phyloP scores from a whole-genome alignment of 129 eudicot species.

The Flaveria bidentis region DNA sequence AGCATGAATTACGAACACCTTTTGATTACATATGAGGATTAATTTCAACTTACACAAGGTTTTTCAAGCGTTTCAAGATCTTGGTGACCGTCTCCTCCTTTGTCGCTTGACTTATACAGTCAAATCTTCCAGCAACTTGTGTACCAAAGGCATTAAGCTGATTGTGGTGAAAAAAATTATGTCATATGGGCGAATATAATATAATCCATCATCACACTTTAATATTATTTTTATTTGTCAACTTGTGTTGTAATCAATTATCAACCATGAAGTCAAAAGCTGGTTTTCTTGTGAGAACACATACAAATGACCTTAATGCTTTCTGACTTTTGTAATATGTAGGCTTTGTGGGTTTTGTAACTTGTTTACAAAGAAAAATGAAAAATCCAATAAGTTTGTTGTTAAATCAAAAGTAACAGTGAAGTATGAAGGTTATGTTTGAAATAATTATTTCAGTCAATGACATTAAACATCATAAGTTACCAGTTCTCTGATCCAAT shows the following conservation, averaged over 20 bases:
- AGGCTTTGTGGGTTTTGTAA: neutral
- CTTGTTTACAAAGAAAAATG: neutral
- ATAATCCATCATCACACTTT: slow-evolving; percentile 10
- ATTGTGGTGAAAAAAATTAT: slow-evolving; percentile 28
- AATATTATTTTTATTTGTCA: neutral
- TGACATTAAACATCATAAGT: slow-evolving; percentile 27
- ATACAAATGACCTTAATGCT: slow-evolving; percentile 11
- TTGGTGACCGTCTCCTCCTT: slow-evolving; percentile 64
- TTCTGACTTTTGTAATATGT: neutral
- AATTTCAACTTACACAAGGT: slow-evolving; percentile 66
- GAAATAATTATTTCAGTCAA: neutral
- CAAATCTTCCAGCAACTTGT: slow-evolving; percentile 66
- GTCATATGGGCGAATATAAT: slow-evolving; percentile 15
- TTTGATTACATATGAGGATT: neutral
- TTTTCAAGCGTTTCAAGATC: slow-evolving; percentile 72
- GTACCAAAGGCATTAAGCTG: slow-evolving; percentile 78
- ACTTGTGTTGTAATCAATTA: neutral
- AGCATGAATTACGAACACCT: slow-evolving; percentile 9
- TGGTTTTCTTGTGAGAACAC: slow-evolving; percentile 16
- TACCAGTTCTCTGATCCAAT: slow-evolving; percentile 86
- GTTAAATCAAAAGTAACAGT: slow-evolving; percentile 6
- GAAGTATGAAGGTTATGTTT: slow-evolving; percentile 17
- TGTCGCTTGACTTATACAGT: slow-evolving; percentile 64
- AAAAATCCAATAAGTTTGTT: neutral
- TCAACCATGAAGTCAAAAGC: neutral